Percentiles rank a stretch among this genome's conserved stretches.
Evolutionary conservation across 495 filamentous ascomycete species (phyloP).

Genomic region (Parachaetomium inaequale): DNA sequence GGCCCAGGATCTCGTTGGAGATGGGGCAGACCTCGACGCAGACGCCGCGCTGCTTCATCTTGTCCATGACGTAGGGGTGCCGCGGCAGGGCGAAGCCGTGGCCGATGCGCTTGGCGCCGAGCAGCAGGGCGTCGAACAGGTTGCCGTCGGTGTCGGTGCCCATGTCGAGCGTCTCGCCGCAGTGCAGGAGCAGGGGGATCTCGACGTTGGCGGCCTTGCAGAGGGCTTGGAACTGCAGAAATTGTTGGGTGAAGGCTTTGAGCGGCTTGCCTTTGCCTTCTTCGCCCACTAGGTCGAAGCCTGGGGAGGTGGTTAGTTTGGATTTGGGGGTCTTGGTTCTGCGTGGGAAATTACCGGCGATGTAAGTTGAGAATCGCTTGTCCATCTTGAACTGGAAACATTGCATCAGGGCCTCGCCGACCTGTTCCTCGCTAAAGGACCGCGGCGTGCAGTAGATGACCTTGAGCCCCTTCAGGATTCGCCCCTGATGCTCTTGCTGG

Average conservation of each 20-base stretch:
- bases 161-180: constrained; percentile 80
- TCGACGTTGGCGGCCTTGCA: constrained; percentile 67
- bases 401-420: constrained; percentile 65
- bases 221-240: constrained; percentile 77
- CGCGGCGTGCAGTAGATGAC: constrained; percentile 53
- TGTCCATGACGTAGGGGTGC: constrained; percentile 77
- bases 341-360: constrained; percentile 49
- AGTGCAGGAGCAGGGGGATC: constrained; percentile 95
- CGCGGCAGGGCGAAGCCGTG: constrained; percentile 87
- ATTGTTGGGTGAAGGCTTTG: constrained; percentile 63
- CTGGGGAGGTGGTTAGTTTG: constrained; percentile 30
- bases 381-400: constrained; percentile 80
- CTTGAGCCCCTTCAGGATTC: constrained; percentile 44
- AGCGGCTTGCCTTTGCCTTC: constrained; percentile 71
- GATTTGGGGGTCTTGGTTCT: too few species aligned
- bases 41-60: constrained; percentile 78
- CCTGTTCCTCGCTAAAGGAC: constrained; percentile 54
- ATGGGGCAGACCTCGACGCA: constrained; percentile 88
- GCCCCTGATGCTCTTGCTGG: constrained; percentile 32
- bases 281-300: constrained; percentile 86
- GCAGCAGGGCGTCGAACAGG: constrained; percentile 79
- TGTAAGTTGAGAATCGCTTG: constrained; percentile 60
- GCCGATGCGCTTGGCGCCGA: constrained; percentile 81
- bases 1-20: constrained; percentile 71
- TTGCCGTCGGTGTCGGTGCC: constrained; percentile 77